Percentiles rank a stretch among this genome's conserved stretches.
These are phyloP conservation scores for Annulohypoxylon moriforme DNA, from an alignment of 495 filamentous ascomycete species.

Conservation along the genomic window DNA sequence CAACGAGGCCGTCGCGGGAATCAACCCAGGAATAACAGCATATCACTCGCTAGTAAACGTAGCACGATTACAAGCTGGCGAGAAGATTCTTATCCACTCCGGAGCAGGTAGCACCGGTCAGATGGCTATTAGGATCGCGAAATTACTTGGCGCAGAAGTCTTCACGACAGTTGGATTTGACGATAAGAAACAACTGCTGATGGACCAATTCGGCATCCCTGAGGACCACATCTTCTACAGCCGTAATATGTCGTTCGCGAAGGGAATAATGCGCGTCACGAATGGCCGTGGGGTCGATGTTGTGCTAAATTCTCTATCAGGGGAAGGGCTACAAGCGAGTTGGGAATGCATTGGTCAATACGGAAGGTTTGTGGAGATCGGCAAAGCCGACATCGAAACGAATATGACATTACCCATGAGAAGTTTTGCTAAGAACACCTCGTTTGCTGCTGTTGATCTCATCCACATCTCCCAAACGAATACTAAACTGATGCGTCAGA, in stretches of 20 bases:
- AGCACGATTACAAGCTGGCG: not conserved
- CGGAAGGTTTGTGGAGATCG: constrained; percentile 59
- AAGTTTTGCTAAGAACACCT: constrained; percentile 49
- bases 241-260: constrained; percentile 53
- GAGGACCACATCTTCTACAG: constrained; percentile 64
- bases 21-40: not conserved
- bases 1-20: not conserved
- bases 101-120: not conserved
- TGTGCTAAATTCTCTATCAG: constrained; percentile 68
- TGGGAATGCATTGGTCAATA: constrained; percentile 60
- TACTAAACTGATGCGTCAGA: not conserved
- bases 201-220: constrained; percentile 39
- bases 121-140: not conserved
- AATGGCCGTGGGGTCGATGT: not conserved
- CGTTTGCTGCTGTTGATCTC: constrained; percentile 50
- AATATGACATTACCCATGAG: constrained; percentile 38
- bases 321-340: constrained; percentile 60
- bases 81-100: not conserved
- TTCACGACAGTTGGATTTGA: not conserved
- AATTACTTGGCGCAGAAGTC: not conserved
- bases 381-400: constrained; percentile 44
- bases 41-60: not conserved
- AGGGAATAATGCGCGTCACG: constrained; percentile 27
- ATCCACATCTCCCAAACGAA: constrained; percentile 2
- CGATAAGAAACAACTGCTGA: not conserved